Conservation (phyloP, 805 yeast species). For the Ogataea allantospora region DNA sequence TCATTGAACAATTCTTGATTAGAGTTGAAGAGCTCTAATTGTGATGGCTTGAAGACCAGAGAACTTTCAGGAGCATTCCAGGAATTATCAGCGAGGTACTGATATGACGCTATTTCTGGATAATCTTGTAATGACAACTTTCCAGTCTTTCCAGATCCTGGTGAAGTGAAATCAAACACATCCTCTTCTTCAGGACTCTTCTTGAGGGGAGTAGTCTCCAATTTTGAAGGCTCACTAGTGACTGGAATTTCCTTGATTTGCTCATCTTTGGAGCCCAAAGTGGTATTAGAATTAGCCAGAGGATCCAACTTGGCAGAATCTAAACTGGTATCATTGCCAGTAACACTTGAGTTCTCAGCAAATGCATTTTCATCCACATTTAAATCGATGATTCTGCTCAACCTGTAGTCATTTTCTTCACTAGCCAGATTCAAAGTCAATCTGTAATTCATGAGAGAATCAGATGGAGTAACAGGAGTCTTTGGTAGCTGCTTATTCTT, state of each 20-base stretch:
- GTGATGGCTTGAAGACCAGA: conserved; percentile 50
- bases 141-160: conserved; percentile 10
- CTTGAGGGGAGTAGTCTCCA: background rate
- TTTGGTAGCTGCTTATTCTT: conserved; percentile 20
- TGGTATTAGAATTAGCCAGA: conserved; percentile 7
- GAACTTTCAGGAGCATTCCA: too few relatives aligned
- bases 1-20: conserved; percentile 60
- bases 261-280: conserved; percentile 4
- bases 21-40: conserved; percentile 58
- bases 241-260: background rate
- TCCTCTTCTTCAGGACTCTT: conserved; percentile 3
- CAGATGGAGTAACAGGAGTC: conserved; percentile 27
- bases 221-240: too few relatives aligned
- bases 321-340: conserved; percentile 4
- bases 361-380: conserved; percentile 9
- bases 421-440: conserved; percentile 24
- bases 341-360: conserved; percentile 2
- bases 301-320: conserved; percentile 5
- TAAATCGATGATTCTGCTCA: conserved; percentile 22
- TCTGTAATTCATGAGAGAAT: conserved; percentile 28
- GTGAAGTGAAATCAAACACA: conserved; percentile 13
- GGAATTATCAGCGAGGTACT: background rate
- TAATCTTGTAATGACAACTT: conserved; percentile 3
- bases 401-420: conserved; percentile 22
- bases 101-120: conserved; percentile 4